Conservation (phyloP, 345 rosid genomes). For the Euphorbia pulcherrima region DNA sequence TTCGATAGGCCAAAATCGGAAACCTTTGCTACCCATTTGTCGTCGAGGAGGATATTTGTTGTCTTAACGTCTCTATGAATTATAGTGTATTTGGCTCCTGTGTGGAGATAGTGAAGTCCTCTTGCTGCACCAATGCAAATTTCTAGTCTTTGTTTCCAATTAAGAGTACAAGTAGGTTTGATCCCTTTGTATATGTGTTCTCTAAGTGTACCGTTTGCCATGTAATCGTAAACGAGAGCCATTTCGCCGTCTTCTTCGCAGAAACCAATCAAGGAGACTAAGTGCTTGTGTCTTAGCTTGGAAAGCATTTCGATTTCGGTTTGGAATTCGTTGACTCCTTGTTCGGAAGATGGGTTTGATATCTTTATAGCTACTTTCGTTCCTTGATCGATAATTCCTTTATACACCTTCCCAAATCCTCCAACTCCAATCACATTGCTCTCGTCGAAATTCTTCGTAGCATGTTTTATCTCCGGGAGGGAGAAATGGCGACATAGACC, state of each 20-base stretch:
- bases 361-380: conserved; percentile 26
- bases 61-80: conserved; percentile 33
- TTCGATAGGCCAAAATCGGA: conserved; percentile 30
- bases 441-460: conserved; percentile 28
- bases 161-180: conserved; percentile 9
- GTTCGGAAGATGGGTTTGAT: conserved; percentile 33
- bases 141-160: conserved; percentile 29
- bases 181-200: conserved; percentile 28
- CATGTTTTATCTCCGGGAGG: conserved; percentile 22
- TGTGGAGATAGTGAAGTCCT: conserved; percentile 32
- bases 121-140: conserved; percentile 25
- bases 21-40: conserved; percentile 34
- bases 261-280: conserved; percentile 28
- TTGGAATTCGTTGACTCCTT: conserved; percentile 30
- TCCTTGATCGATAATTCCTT: conserved; percentile 28
- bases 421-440: conserved; percentile 27
- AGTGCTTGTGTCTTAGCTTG: conserved; percentile 32
- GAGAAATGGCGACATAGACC: conserved; percentile 33
- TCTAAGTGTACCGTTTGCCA: conserved; percentile 28
- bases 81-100: conserved; percentile 29
- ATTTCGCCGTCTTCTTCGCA: conserved; percentile 30
- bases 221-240: conserved; percentile 27
- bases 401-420: conserved; percentile 35
- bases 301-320: conserved; percentile 35
- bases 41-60: conserved; percentile 28